Conservation (phyloP, 441 rosid genomes). For the Jatropha multifida region DNA sequence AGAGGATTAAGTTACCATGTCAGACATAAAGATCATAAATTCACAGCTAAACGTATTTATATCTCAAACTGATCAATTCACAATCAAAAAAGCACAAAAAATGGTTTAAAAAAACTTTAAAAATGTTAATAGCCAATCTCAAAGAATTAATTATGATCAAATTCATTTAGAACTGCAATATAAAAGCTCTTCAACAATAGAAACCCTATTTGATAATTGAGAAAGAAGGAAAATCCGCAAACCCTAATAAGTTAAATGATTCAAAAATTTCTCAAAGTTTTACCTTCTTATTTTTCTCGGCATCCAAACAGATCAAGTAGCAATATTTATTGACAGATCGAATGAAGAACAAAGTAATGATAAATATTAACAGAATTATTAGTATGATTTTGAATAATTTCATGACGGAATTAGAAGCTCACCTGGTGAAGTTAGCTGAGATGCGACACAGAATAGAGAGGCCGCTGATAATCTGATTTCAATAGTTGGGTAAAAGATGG, state of each 20-base stretch:
- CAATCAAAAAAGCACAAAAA: neutral
- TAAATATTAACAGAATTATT: neutral
- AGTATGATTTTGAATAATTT: neutral
- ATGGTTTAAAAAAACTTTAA: neutral
- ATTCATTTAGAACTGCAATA: neutral
- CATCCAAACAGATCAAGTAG: neutral
- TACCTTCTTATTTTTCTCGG: neutral
- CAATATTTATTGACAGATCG: neutral
- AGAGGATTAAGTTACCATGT: neutral
- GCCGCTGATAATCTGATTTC: neutral
- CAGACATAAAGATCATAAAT: neutral
- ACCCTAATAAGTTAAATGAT: neutral
- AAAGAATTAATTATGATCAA: neutral
- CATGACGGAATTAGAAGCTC: neutral
- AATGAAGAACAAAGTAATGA: neutral
- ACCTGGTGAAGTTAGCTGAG: conserved; percentile 1
- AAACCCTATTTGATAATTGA: neutral
- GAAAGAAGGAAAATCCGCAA: neutral
- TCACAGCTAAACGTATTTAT: neutral
- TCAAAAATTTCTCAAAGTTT: neutral
- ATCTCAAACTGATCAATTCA: neutral
- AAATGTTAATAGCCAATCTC: neutral
- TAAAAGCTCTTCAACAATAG: neutral
- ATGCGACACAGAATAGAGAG: neutral
- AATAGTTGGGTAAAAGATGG: neutral